phyloP scores from a whole-genome alignment of 257 asterid genomes.

The Striga asiatica region DNA sequence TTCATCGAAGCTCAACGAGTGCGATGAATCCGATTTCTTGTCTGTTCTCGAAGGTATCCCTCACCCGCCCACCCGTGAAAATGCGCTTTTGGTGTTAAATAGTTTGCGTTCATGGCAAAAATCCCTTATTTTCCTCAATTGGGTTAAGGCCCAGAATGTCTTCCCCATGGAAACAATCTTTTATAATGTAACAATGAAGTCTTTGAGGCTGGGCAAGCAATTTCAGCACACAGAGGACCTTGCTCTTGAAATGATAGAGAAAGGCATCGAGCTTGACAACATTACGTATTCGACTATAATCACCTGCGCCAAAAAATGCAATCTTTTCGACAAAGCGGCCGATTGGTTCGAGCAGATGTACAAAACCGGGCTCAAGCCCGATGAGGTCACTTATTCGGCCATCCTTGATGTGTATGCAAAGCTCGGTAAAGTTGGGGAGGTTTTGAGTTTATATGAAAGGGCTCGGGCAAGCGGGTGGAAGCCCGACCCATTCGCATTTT shows the following conservation, averaged over 20 bases:
- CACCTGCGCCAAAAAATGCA: slow-evolving; percentile 77
- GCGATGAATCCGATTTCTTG: slow-evolving; percentile 44
- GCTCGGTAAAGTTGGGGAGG: slow-evolving; percentile 78
- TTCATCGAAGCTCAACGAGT: slow-evolving; percentile 56
- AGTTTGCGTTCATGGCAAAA: slow-evolving; percentile 59
- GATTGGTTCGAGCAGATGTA: slow-evolving; percentile 99
- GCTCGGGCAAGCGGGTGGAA: slow-evolving; percentile 94
- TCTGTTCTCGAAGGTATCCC: slow-evolving; percentile 53
- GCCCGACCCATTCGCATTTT: slow-evolving; percentile 70
- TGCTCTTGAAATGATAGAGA: slow-evolving; percentile 72
- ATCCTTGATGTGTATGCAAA: slow-evolving; percentile 82
- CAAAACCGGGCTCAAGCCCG: slow-evolving; percentile 88
- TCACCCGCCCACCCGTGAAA: slow-evolving; percentile 47
- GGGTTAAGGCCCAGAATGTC: slow-evolving; percentile 48
- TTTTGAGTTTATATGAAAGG: slow-evolving; percentile 74
- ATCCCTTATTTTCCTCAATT: slow-evolving; percentile 56
- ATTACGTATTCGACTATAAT: slow-evolving; percentile 91
- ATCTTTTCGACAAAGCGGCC: slow-evolving; percentile 76
- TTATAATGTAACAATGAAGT: slow-evolving; percentile 84
- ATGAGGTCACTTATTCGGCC: slow-evolving; percentile 93
- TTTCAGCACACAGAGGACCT: slow-evolving; percentile 66
- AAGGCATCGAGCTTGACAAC: slow-evolving; percentile 60
- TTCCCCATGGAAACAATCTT: slow-evolving; percentile 82
- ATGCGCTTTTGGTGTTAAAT: slow-evolving; percentile 66
- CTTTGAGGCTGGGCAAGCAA: slow-evolving; percentile 73